Evolutionary conservation across 805 yeast genomes (phyloP).

Genomic region (Dipodascopsis tothii): DNA sequence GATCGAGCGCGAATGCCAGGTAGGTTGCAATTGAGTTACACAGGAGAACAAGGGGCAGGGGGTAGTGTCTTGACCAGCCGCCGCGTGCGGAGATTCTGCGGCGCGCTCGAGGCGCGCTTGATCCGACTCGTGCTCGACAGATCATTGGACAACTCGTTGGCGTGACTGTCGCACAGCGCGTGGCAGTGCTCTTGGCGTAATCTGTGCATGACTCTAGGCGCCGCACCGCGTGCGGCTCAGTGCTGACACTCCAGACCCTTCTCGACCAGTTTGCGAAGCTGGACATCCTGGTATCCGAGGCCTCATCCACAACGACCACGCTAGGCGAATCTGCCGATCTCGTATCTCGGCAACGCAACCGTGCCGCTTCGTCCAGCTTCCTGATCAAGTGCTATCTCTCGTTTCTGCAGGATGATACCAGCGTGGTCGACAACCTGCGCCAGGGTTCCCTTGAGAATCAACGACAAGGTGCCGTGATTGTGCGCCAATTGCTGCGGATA

Average conservation of each 20-base stretch:
- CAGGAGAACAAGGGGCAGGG: no score
- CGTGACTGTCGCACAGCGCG: no score
- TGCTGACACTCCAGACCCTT: conserved; percentile 12
- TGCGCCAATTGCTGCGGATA: conserved; percentile 56
- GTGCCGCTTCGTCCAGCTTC: conserved; percentile 63
- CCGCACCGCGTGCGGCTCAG: no score
- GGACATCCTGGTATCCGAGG: conserved; percentile 48
- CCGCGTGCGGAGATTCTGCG: no score
- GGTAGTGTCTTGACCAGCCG: no score
- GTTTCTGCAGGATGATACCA: conserved; percentile 53
- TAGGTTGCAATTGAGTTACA: no score
- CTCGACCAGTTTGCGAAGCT: conserved; percentile 46
- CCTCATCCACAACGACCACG: conserved; percentile 56
- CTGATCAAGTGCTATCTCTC: conserved; percentile 70
- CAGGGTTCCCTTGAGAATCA: conserved; percentile 47
- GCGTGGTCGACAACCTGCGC: conserved; percentile 52
- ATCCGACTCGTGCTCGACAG: no score
- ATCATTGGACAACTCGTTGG: no score
- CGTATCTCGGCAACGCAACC: conserved; percentile 64
- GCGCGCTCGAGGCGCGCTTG: no score
- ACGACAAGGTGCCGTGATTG: conserved; percentile 59
- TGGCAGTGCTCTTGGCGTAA: no score
- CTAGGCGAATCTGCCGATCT: conserved; percentile 60
- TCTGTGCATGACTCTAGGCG: no score
- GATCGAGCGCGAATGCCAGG: background rate